Conservation (phyloP, 805 yeast species). For the Candida dendrica region DNA sequence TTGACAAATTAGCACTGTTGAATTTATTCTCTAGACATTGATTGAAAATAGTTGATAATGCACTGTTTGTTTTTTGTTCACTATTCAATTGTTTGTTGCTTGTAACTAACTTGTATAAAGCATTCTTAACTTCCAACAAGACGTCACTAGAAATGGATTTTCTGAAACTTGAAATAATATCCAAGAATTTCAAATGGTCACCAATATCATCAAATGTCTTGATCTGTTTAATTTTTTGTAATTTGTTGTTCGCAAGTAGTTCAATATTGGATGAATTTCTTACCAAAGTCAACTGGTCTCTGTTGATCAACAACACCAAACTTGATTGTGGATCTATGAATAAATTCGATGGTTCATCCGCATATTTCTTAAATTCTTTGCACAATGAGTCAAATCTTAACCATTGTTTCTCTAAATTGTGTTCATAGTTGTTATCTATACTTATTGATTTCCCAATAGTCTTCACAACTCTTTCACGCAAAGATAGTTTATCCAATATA, state of each 20-base stretch:
- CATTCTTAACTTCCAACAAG: conserved; percentile 24
- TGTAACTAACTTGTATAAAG: conserved; percentile 31
- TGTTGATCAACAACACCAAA: conserved; percentile 27
- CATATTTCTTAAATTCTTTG: conserved; percentile 55
- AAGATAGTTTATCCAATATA: conserved; percentile 18
- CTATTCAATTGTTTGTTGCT: conserved; percentile 26
- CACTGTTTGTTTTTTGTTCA: conserved; percentile 22
- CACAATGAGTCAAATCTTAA: conserved; percentile 64
- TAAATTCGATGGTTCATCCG: conserved; percentile 53
- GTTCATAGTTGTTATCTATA: conserved; percentile 25
- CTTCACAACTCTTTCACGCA: conserved; percentile 26
- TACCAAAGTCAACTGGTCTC: conserved; percentile 26
- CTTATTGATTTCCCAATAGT: conserved; percentile 25
- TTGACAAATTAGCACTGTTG: conserved; percentile 29
- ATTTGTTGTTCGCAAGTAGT: conserved; percentile 22
- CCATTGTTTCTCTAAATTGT: conserved; percentile 49
- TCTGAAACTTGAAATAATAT: conserved; percentile 32
- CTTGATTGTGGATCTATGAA: conserved; percentile 27
- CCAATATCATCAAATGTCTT: conserved; percentile 13
- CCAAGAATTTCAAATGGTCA: conserved; percentile 24
- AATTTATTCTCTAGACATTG: conserved; percentile 32
- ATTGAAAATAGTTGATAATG: conserved; percentile 31
- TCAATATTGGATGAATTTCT: conserved; percentile 29
- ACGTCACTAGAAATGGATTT: conserved; percentile 30
- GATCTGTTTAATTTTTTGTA: conserved; percentile 9